Evolutionary conservation across 306 rosid species (phyloP), one percentile per base, ranked within the genome.

Genomic region (Cucurbita moschata): DNA sequence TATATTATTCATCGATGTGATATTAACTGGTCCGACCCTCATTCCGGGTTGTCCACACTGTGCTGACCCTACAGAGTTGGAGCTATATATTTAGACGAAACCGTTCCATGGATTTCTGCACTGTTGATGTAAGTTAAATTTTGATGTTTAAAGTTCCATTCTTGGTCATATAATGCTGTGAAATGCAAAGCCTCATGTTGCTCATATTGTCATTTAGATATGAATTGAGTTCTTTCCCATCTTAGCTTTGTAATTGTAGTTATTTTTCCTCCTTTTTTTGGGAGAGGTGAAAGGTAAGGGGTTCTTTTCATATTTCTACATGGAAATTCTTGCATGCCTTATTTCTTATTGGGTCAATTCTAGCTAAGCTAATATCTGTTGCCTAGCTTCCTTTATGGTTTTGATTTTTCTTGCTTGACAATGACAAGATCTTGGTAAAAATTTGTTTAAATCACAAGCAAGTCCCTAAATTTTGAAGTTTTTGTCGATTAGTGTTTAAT

Each of bases 151-250:
- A 72, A 78, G 84, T 77, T 78, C 71, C 82, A 79, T 81, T 79
- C 76, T 75, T 84, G 82, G 88, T 84, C 14, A 77, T 78, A 75
- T 76, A 71, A 77, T 77, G 83, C 70, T 92, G 96, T 88, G 90
- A 81, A 85, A 81, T 86, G 84, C 82, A 77, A 85, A 80, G 84
- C 84, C 67, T 79, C 79, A 83, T 80, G 82, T 81, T 81, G 18
- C 79, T 44, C 77, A 75, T 71, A 78, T 51, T 82, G 57, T 61
- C 80, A 72, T 63, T 83, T 70, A 70, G 74, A 70, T 50, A 50
- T 30, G 26, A 70, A 70, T 51, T 70, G 47, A 50, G 44, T 70
- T 30, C 3, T 30, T 70, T 30, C 16, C 44, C 44, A 50, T 50
- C 30, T 70, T 68, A 46, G 73, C 57, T 68, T 26, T 47, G 73